phyloP scores from a whole-genome alignment of 1,139 yeast species.

The Protomyces arabidopsidicola region DNA sequence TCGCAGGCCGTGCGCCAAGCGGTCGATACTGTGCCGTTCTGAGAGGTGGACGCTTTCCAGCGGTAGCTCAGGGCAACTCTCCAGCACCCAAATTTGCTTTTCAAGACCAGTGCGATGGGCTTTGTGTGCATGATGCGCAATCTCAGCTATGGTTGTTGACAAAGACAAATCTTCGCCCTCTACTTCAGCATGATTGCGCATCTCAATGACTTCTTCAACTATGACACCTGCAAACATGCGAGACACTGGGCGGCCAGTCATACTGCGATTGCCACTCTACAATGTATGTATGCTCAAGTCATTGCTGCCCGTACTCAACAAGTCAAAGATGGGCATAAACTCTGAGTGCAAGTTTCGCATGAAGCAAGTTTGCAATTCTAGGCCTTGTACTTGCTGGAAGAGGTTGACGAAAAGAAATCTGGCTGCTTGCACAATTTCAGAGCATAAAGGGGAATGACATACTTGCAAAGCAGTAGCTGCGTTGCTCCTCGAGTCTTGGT shows the following conservation, averaged over 20 bases:
- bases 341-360: background rate
- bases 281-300: background rate
- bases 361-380: background rate
- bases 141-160: background rate
- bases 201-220: background rate
- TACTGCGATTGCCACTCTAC: background rate
- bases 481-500: slow-evolving; percentile 6
- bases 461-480: slow-evolving; percentile 4
- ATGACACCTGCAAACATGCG: slow-evolving; percentile 3
- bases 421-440: background rate
- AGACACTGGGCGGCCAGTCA: background rate
- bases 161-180: background rate
- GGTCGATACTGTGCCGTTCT: background rate
- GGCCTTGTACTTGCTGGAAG: background rate
- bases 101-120: background rate
- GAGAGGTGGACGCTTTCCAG: background rate
- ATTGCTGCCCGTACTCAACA: background rate
- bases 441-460: slow-evolving; percentile 17
- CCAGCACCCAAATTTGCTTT: background rate
- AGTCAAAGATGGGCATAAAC: background rate
- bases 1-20: background rate
- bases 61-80: background rate
- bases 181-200: background rate
- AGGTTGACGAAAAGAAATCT: background rate
- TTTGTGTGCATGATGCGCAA: background rate